Percentiles rank a stretch among this genome's conserved stretches.
phyloP scores from a whole-genome alignment of 1,284 basidiomycete species.

The Naganishia albida region DNA sequence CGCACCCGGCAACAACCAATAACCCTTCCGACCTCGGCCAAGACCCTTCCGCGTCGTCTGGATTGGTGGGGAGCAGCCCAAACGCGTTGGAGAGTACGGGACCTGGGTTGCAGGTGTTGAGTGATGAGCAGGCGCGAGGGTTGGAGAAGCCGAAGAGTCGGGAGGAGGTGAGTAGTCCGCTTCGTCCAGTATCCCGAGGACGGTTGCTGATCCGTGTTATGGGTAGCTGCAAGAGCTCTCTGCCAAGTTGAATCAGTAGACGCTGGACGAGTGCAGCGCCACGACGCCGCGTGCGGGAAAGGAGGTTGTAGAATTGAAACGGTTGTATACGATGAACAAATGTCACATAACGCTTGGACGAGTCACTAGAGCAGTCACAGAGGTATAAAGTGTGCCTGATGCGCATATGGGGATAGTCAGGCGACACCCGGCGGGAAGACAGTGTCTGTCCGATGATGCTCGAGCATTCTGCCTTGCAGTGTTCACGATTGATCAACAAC shows the following conservation, averaged over 20 bases:
- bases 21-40: slow-evolving; percentile 48
- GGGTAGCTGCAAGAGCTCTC: neutral
- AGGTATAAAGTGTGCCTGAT: too few relatives aligned
- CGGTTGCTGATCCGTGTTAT: neutral
- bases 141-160: slow-evolving; percentile 53
- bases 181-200: neutral
- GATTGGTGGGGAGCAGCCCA: slow-evolving; percentile 42
- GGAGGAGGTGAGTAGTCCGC: slow-evolving; percentile 49
- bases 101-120: slow-evolving; percentile 47
- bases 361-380: too few relatives aligned
- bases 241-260: slow-evolving; percentile 6
- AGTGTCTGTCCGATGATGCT: too few relatives aligned
- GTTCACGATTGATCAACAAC: too few relatives aligned
- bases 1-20: slow-evolving; percentile 55
- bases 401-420: too few relatives aligned
- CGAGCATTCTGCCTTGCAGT: too few relatives aligned
- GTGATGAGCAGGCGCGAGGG: slow-evolving; percentile 42
- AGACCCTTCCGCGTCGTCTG: slow-evolving; percentile 38
- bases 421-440: too few relatives aligned
- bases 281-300: too few relatives aligned
- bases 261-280: too few relatives aligned
- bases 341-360: too few relatives aligned
- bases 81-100: slow-evolving; percentile 44
- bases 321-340: neutral
- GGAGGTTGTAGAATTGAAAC: too few relatives aligned